Evolutionary conservation across 2,329 filamentous ascomycete species (phyloP).

Genomic region (Fusarium papillatum): DNA sequence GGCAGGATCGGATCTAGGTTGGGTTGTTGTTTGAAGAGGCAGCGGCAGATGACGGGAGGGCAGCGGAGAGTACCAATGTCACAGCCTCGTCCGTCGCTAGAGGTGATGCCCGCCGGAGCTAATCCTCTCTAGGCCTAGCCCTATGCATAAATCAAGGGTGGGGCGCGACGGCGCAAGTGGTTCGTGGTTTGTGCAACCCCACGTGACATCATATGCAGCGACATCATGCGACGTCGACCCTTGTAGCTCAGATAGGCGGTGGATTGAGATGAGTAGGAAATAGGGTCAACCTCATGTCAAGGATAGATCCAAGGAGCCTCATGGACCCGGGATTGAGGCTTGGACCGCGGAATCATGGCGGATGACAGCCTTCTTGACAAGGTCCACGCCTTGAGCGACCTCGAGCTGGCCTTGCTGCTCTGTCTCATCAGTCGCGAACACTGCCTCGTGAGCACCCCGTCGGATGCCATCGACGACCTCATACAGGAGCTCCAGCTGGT

Average conservation of each 20-base stretch:
- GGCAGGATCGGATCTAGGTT: constrained; percentile 19
- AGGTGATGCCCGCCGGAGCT: constrained; percentile 37
- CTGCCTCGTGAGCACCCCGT: constrained; percentile 85
- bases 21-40: constrained; percentile 41
- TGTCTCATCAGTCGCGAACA: constrained; percentile 87
- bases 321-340: constrained; percentile 43
- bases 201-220: constrained; percentile 47
- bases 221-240: constrained; percentile 40
- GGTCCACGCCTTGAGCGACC: constrained; percentile 84
- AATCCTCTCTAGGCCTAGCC: constrained; percentile 35
- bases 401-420: constrained; percentile 88
- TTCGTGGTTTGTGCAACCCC: constrained; percentile 37
- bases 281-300: constrained; percentile 13
- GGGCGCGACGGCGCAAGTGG: constrained; percentile 2
- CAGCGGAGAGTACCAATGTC: constrained; percentile 40
- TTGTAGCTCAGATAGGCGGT: constrained; percentile 10
- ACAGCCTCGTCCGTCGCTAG: constrained; percentile 46
- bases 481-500: constrained; percentile 82
- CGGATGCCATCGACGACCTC: constrained; percentile 74
- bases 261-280: constrained; percentile 15
- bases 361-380: constrained; percentile 73
- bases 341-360: constrained; percentile 64
- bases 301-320: constrained; percentile 23
- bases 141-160: constrained; percentile 43
- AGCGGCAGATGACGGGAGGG: constrained; percentile 38